Conservation (phyloP, 805 yeast species). For the Myxozyma mucilagina region DNA sequence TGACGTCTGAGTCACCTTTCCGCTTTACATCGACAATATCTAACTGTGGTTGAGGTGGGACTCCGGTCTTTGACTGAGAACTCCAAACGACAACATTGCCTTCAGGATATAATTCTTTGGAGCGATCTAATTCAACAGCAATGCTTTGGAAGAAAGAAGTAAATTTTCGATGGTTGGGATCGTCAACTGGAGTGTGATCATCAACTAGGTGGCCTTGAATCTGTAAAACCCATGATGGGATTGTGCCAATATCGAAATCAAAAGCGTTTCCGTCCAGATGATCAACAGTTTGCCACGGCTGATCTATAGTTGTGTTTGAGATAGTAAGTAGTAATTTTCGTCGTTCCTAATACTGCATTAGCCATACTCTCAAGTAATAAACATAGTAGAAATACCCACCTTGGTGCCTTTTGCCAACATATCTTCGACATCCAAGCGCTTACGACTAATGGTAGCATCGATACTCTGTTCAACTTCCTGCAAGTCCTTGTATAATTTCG, state of each 20-base stretch:
- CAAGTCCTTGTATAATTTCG: conserved; percentile 67
- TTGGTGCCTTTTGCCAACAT: conserved; percentile 43
- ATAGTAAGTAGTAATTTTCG: conserved; percentile 75
- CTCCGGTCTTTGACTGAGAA: conserved; percentile 51
- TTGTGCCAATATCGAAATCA: conserved; percentile 38
- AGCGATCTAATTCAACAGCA: conserved; percentile 65
- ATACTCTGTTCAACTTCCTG: conserved; percentile 78
- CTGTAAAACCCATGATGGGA: conserved; percentile 74
- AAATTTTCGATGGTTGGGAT: conserved; percentile 61
- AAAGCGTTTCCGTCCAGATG: conserved; percentile 37
- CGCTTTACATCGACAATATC: conserved; percentile 90
- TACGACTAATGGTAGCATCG: conserved; percentile 79
- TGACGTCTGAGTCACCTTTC: conserved; percentile 64
- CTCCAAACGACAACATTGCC: conserved; percentile 83
- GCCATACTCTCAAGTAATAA: conserved; percentile 31
- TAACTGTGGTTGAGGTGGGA: conserved; percentile 35
- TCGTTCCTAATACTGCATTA: conserved; percentile 39
- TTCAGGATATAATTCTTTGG: conserved; percentile 39
- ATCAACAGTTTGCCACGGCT: conserved; percentile 72
- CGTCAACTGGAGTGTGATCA: conserved; percentile 37
- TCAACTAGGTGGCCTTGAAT: conserved; percentile 80
- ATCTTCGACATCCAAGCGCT: conserved; percentile 83
- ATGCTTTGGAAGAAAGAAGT: conserved; percentile 80
- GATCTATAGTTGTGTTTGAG: conserved; percentile 79
- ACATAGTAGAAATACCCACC: conserved; percentile 38